Conservation (phyloP, 139 green algal genomes). For the Micractinium conductrix region DNA sequence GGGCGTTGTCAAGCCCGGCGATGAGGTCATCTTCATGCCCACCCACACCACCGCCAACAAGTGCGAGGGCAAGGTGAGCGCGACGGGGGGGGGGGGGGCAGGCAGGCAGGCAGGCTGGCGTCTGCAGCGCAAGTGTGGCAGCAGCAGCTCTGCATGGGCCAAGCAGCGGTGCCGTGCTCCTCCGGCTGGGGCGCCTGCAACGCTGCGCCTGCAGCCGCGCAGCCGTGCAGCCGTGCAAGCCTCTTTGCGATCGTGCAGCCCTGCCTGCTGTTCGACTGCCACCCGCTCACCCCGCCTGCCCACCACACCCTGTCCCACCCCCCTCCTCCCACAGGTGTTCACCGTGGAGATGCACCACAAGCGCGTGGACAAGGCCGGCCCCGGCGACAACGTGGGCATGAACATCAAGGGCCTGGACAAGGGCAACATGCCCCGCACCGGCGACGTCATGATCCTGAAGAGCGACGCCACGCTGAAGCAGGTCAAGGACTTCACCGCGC, state of each 20-base stretch:
- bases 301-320: neutral
- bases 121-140: neutral
- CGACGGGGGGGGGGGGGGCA: neutral
- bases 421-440: constrained; percentile 90
- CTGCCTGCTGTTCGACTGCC: neutral
- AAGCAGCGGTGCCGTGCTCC: neutral
- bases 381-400: constrained; percentile 99
- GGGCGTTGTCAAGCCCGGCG: constrained; percentile 92
- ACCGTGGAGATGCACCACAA: constrained; percentile 99
- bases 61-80: constrained; percentile 85
- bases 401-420: constrained; percentile 98
- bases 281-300: neutral
- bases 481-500: constrained; percentile 85
- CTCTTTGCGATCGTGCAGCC: neutral
- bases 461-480: constrained; percentile 81
- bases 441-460: constrained; percentile 95
- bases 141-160: neutral
- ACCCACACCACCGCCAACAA: constrained; percentile 90
- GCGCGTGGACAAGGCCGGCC: constrained; percentile 88
- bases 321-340: constrained; percentile 68
- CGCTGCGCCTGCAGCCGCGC: neutral
- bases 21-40: constrained; percentile 91
- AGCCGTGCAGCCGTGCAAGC: neutral
- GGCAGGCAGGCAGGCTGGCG: no score
- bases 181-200: neutral